phyloP scores from a whole-genome alignment of 176 grass and related monocot genomes.

The Areca catechu region DNA sequence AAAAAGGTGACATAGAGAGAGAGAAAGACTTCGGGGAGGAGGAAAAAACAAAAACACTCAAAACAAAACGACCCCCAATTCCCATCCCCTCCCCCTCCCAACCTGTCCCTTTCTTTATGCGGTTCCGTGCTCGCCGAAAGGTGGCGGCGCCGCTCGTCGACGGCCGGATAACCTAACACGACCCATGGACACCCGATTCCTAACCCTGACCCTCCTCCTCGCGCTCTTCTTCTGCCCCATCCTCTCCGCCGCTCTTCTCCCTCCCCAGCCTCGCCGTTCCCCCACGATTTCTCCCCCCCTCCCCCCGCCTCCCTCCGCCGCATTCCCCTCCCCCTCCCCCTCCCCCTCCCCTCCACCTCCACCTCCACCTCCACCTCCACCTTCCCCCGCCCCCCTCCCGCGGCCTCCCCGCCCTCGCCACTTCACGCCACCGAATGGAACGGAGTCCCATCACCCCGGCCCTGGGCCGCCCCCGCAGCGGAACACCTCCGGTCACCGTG shows the following conservation, averaged over 20 bases:
- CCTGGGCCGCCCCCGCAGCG: too few species aligned
- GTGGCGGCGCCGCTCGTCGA: slow-evolving; percentile 2
- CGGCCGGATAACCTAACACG: neutral
- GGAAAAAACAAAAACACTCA: too few species aligned
- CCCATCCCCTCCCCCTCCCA: neutral
- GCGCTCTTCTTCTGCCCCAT: slow-evolving; percentile 28
- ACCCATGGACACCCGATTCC: slow-evolving; percentile 7
- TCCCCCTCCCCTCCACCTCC: too few species aligned
- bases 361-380: too few species aligned
- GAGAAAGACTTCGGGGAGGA: too few species aligned
- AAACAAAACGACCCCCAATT: too few species aligned
- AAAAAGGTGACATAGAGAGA: too few species aligned
- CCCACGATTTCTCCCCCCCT: slow-evolving; percentile 42
- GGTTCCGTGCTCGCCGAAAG: neutral
- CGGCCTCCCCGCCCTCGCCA: neutral
- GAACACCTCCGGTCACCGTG: neutral
- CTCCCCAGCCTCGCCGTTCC: slow-evolving; percentile 28
- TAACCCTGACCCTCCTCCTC: slow-evolving; percentile 27
- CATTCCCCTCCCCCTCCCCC: too few species aligned
- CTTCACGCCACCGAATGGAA: neutral
- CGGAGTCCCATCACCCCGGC: neutral
- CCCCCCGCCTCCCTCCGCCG: slow-evolving; percentile 27
- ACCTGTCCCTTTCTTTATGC: neutral
- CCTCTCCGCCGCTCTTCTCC: slow-evolving; percentile 7
- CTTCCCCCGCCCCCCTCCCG: neutral